A percentile compares a stretch with the other conserved stretches of the same genome.
These are phyloP conservation scores for Leishmania tropica DNA, from an alignment of 208 protist species.

Conservation along the genomic window DNA sequence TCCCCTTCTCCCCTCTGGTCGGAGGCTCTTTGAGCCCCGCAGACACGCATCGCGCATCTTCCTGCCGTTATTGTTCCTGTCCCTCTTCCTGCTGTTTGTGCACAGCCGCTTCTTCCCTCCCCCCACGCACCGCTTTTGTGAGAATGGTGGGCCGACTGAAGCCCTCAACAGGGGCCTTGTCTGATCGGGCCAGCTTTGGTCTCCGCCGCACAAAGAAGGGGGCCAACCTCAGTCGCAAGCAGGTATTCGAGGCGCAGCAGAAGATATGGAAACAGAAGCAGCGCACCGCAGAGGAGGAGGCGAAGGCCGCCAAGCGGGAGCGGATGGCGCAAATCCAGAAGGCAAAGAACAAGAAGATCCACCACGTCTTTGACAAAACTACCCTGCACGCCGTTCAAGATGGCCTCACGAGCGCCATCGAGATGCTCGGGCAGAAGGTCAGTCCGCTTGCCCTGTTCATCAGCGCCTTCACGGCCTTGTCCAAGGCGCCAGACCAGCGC, in stretches of 20 bases:
- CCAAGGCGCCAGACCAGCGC: slow-evolving; percentile 64
- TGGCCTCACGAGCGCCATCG: slow-evolving; percentile 71
- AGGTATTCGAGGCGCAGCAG: slow-evolving; percentile 66
- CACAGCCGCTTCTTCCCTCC: not conserved
- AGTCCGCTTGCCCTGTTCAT: slow-evolving; percentile 84
- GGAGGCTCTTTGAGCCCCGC: not conserved
- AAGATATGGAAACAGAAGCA: slow-evolving; percentile 57
- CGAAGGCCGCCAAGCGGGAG: slow-evolving; percentile 42
- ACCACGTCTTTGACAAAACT: slow-evolving; percentile 72
- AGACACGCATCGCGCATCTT: not conserved
- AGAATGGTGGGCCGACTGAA: slow-evolving; percentile 2
- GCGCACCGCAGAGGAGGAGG: slow-evolving; percentile 48
- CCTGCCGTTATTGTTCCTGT: not conserved
- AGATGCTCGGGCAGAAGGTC: slow-evolving; percentile 59
- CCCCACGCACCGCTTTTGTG: not conserved
- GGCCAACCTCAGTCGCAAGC: slow-evolving; percentile 79
- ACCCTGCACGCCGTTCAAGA: slow-evolving; percentile 74
- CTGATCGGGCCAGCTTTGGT: slow-evolving; percentile 7
- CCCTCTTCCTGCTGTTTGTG: not conserved
- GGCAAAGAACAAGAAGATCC: slow-evolving; percentile 71
- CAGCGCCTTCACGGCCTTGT: slow-evolving; percentile 67
- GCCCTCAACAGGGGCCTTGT: not conserved
- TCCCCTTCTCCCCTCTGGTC: not conserved
- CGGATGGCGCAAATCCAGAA: slow-evolving; percentile 56
- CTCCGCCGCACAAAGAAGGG: slow-evolving; percentile 42